A percentile compares a stretch with the other conserved stretches of the same genome.
Evolutionary conservation across 2,329 filamentous ascomycete genomes (phyloP).

Genomic region (Mariannaea sp.): DNA sequence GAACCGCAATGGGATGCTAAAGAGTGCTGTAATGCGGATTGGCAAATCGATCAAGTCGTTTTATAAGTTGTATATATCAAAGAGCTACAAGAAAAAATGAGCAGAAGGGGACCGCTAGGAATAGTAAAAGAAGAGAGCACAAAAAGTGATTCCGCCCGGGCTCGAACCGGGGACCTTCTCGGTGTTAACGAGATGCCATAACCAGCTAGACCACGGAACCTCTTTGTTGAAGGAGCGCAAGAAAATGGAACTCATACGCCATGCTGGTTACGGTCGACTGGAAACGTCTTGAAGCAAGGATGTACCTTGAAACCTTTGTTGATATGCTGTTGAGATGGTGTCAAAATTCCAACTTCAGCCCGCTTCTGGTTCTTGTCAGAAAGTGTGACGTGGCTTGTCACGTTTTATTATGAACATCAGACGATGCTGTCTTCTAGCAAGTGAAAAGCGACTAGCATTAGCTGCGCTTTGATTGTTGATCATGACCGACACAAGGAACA

Average conservation of each 20-base stretch:
- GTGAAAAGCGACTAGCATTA: background rate
- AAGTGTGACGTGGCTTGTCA: background rate
- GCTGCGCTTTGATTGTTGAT: background rate
- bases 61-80: too few relatives aligned
- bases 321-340: background rate
- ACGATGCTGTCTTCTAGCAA: too few relatives aligned
- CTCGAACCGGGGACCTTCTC: constrained; percentile 42
- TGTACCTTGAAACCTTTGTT: background rate
- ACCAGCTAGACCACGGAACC: constrained; percentile 42
- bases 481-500: background rate
- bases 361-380: too few relatives aligned
- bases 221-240: background rate
- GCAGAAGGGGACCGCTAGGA: too few relatives aligned
- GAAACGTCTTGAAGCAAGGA: too few relatives aligned
- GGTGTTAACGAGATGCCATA: constrained; percentile 42
- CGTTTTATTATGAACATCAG: background rate
- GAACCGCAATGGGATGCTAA: too few relatives aligned
- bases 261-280: too few relatives aligned
- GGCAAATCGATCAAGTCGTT: too few relatives aligned
- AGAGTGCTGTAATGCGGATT: too few relatives aligned
- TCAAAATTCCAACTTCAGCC: too few relatives aligned
- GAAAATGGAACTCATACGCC: background rate
- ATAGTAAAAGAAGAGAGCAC: background rate
- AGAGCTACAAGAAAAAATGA: background rate
- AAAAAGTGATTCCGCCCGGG: constrained; percentile 40